phyloP scores from a whole-genome alignment of 306 rosid species.

The Phaseolus lunatus region DNA sequence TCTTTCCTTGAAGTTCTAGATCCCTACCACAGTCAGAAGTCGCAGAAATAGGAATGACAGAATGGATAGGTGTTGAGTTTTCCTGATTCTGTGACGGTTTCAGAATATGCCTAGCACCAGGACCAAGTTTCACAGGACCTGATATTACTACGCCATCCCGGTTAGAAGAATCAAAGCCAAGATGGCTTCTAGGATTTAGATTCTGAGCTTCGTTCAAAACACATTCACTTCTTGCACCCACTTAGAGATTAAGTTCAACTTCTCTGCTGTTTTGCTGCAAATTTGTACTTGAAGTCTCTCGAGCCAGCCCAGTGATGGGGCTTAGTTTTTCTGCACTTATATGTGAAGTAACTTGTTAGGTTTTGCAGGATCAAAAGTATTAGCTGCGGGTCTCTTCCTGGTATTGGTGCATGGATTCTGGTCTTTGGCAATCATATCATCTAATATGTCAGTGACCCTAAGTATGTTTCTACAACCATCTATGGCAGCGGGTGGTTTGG shows the following conservation, averaged over 20 bases:
- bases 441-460: slow-evolving; percentile 51
- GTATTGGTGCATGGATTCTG: slow-evolving; percentile 50
- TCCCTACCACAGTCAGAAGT: slow-evolving; percentile 52
- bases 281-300: slow-evolving; percentile 39
- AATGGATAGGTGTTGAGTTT: slow-evolving; percentile 56
- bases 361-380: slow-evolving; percentile 47
- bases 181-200: slow-evolving; percentile 38
- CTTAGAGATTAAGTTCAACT: slow-evolving; percentile 40
- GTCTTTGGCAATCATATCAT: slow-evolving; percentile 52
- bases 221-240: slow-evolving; percentile 46
- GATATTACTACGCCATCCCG: slow-evolving; percentile 49
- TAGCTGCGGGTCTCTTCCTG: slow-evolving; percentile 48
- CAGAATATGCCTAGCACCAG: slow-evolving; percentile 72
- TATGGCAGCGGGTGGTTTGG: slow-evolving; percentile 45
- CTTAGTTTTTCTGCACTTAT: slow-evolving; percentile 48
- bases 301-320: slow-evolving; percentile 37
- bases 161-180: slow-evolving; percentile 44
- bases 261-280: slow-evolving; percentile 40
- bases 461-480: slow-evolving; percentile 50
- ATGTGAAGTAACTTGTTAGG: slow-evolving; percentile 45
- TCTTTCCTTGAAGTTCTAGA: slow-evolving; percentile 58
- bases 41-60: slow-evolving; percentile 61
- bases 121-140: slow-evolving; percentile 64
- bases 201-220: slow-evolving; percentile 41
- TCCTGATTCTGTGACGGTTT: slow-evolving; percentile 65